Percentiles rank a stretch among this genome's conserved stretches.
Evolutionary conservation across 1,284 basidiomycete species (phyloP).

Genomic region (Farysia itapuensis): DNA sequence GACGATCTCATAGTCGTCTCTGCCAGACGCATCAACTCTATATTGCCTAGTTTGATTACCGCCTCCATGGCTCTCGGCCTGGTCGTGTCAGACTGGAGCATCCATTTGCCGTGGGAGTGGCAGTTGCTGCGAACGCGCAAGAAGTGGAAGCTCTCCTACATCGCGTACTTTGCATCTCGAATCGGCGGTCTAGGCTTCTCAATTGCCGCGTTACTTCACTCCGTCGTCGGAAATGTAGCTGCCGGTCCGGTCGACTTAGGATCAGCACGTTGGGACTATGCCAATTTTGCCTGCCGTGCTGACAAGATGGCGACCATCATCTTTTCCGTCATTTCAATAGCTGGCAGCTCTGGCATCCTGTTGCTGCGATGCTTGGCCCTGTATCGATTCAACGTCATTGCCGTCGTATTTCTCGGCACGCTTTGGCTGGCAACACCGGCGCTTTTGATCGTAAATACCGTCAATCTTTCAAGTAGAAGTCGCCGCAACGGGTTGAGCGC

Average conservation of each 20-base stretch:
- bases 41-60: slow-evolving; percentile 23
- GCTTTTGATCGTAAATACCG: slow-evolving; percentile 27
- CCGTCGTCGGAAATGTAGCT: slow-evolving; percentile 22
- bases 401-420: slow-evolving; percentile 19
- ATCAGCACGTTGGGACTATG: slow-evolving; percentile 25
- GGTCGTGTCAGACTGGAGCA: slow-evolving; percentile 36
- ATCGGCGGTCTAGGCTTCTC: slow-evolving; percentile 27
- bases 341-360: slow-evolving; percentile 33
- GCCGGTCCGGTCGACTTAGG: slow-evolving; percentile 16
- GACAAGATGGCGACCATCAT: slow-evolving; percentile 24
- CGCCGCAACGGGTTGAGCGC: slow-evolving; percentile 29
- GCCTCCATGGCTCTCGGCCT: slow-evolving; percentile 29
- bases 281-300: slow-evolving; percentile 28
- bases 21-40: slow-evolving; percentile 24
- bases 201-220: slow-evolving; percentile 22
- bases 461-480: slow-evolving; percentile 23
- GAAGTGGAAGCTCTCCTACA: slow-evolving; percentile 40
- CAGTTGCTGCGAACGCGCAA: slow-evolving; percentile 20
- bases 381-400: slow-evolving; percentile 26
- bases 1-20: slow-evolving; percentile 32
- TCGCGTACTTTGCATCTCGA: slow-evolving; percentile 37
- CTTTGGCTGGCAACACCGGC: slow-evolving; percentile 31
- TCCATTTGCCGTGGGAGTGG: slow-evolving; percentile 38
- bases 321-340: slow-evolving; percentile 30
- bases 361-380: slow-evolving; percentile 31